Base-by-base conservation (phyloP, 768 basidiomycete genomes). In the Saitozyma sp. region DNA sequence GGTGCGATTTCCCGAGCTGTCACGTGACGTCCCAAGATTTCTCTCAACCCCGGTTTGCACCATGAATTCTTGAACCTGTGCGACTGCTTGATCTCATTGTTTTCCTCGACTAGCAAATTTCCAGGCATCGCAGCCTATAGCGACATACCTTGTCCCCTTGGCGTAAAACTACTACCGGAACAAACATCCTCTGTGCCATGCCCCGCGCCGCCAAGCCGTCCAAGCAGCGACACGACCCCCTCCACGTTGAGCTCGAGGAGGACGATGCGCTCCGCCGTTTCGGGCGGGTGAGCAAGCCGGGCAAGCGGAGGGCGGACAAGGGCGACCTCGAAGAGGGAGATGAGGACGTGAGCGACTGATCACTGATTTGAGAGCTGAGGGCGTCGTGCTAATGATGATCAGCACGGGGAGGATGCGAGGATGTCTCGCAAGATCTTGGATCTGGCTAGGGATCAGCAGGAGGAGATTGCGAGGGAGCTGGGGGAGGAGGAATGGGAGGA, bases 401-500 rank as follows among this genome's bases (percentile, higher is more conserved):
- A 73, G 76, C 55, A 55, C 50, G 75, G 69, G 9, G 77, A 78
- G 54, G 75, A 77, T 58, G 77, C 78, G 16, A 59, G 73, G 80
- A 89, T 88, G 7, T 95, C 92, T 0, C 83, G 84, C 62, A 88
- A 86, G 69, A 96, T 99, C 54, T 89, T 99, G 68, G 89, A 93
- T 77, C 86, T 99, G 59, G 95, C 95, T 14, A 84, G 86, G 74
- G 88, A 90, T 69, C 95, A 99, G 79, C 93, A 97, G 80, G 88
- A 92, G 76, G 93, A 97, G 75, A 80, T 94, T 4, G 86, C 86
- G 58, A 55, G 64, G 46, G 75, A 79, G 61, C 56, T 75, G 46
- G 74, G 70, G 40, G 66, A 58, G 39, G 73, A 70, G 19, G 80
- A 79, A 63, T 81, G 80, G 67, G 74, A 74, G 38, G 63, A 74